Base-by-base conservation (phyloP, 208 protist genomes). In the Leishmania amazonensis region DNA sequence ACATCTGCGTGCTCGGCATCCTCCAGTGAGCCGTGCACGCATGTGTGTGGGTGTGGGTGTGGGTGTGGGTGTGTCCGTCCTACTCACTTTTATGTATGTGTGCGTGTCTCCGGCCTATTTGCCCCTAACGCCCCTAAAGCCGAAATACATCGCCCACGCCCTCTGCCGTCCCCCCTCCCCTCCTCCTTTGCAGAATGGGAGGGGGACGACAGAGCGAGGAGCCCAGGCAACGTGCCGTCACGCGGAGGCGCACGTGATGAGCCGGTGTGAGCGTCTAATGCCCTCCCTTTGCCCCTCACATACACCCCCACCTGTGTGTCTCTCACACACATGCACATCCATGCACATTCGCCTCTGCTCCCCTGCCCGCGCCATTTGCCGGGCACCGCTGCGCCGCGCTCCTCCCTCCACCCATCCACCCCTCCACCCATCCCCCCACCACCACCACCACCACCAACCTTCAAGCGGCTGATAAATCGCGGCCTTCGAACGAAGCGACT, bases 321-420 rank as follows among this genome's bases (percentile, higher is more conserved):
- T 54, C 51, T 19, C 51, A 6, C 51, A 54, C 51, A 13, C 17
- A 3, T 11, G 47, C 1, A 49, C 21, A 64, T 21, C 60, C 64
- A 15, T 45, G 35, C 65, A 31, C 64, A 45, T 42, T 71, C 68
- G 31, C 51, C 40, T 17, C 68, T 73, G 6, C 40, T 51, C 68
- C 40, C 58, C 58, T 64, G 28, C 24, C 7, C 58, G 15, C 21
- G 11, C 58, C 28, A 64, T 64, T 35, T 64, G 3, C 15, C 9
- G 7, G 7, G 45, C 40, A 58, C 31, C 49, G 24, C 40, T 21
- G 35, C 76, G 35, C 24, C 38, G 24, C 65, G 68, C 51, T 75
- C 42, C 70, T 13, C 31, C 47, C 67, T 80, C 73, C 38, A 21
- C 64, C 75, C 72, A 58, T 47, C 28, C 75, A 35, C 60, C 19